Evolutionary conservation across 495 filamentous ascomycete species (phyloP), one percentile per base, ranked within the genome.

Genomic region (Chlorociboria aeruginascens): DNA sequence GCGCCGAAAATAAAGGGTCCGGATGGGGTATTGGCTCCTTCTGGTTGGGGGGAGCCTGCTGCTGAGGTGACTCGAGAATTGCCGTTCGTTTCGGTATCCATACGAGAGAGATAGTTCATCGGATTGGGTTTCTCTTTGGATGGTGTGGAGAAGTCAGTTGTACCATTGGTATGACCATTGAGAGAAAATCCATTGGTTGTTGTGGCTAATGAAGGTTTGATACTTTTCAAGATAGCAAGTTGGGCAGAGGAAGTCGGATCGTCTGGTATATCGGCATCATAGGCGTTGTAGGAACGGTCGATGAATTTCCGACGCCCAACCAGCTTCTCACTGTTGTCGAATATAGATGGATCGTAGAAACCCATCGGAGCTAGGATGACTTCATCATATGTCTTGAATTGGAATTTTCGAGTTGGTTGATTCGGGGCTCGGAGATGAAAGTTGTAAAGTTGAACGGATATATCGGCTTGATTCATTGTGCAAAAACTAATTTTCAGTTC

Each of bases 381-480:
- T 57, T 97, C 89, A 54, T 98, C 92, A 60, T 96, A 97, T 7
- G 81, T 85, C 70, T 95, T 97, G 69, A 95, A 96, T 13, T 73
- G 70, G 66, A 93, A 96, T 61, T 92, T 95, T 51, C 78, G 73
- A 2, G 92, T 97, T 46, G 90, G 83, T 63, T 92, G 82, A 16
- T 85, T 89, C 0, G 86, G 79, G 2, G 87, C 84, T 16, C 92
- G 81, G 10, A 98, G 73, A 61, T 95, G 86, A 61, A 97, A 96
- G 54, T 92, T 81, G 63, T 72, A 83, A 14, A 80, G 69, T 61
- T 89, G 82, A 1, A 90, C 85, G 32, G 78, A 82, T 40, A 97
- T 80, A 46, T 86, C 83, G 9, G 76, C 77, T 62, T 94, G 88
- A 12, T 82, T 81, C 73, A 96, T 78, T 0, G 87, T 92, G 60